Base-by-base conservation (phyloP, 352 stramenopile species). In the Phytopythium oedochilum region DNA sequence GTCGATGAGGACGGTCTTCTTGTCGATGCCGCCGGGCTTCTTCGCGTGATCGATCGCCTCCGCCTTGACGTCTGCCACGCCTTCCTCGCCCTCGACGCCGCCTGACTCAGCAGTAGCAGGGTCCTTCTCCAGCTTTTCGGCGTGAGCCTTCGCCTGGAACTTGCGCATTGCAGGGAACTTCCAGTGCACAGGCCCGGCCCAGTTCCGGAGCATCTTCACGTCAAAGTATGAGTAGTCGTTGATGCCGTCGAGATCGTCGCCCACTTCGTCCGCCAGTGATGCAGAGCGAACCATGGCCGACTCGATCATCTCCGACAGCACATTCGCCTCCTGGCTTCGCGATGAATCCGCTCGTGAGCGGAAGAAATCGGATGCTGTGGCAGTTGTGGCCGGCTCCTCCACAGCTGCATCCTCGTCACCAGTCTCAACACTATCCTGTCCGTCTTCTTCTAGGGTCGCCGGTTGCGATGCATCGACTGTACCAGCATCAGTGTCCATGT, bases 201-300 rank as follows among this genome's bases (percentile, higher is more conserved):
- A 92, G 52, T 93, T 93, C 18, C 85, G 83, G 26, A 93, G 67
- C 71, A 89, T 70, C 56, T 93, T 92, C 1, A 81, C 70, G 40
- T 93, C 83, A 39, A 92, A 93, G 55, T 89, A 93, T 46, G 81
- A 90, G 51, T 93, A 93, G 29, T 93, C 83, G 46, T 73, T 74
- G 55, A 65, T 68, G 4, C 64, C 66, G 12, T 79, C 70, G 4
- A 61, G 46, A 53, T 75, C 64, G 2, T 83, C 75, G 42, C 54
- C 67, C 44, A 70, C 40, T 23, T 89, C 79, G 5, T 78, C 60
- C 23, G 73, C 65, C 22, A 73, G 43, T 6, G 64, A 68, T 11
- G 67, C 71, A 1, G 83, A 90, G 2, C 78, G 69, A 53, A 91
- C 67, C 2, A 93, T 61, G 17, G 83, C 83, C 32, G 69, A 89